Conservation (phyloP, 2,329 filamentous ascomycete species). For the Monascus ruber region DNA sequence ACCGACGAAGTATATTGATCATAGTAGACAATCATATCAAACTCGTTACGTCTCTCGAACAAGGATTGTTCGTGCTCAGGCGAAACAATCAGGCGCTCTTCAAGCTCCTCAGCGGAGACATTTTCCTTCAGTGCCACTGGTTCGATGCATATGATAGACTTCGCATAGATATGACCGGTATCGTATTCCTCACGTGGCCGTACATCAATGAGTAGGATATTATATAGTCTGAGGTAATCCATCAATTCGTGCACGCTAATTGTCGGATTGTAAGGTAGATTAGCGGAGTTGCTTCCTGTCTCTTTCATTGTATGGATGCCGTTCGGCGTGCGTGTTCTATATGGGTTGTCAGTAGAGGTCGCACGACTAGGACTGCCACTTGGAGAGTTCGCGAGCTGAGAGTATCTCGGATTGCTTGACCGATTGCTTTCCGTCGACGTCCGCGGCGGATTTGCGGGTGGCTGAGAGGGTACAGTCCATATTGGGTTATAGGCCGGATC, state of each 20-base stretch:
- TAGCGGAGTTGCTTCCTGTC: slow-evolving; percentile 31
- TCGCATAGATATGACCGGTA: slow-evolving; percentile 75
- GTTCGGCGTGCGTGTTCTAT: slow-evolving; percentile 34
- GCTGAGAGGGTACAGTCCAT: slow-evolving; percentile 28
- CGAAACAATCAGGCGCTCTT: slow-evolving; percentile 38
- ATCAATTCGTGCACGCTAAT: slow-evolving; percentile 62
- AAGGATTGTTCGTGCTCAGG: slow-evolving; percentile 54
- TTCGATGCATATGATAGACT: slow-evolving; percentile 80
- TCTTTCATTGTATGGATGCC: slow-evolving; percentile 27
- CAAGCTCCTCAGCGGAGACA: slow-evolving; percentile 52
- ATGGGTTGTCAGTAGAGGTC: slow-evolving; percentile 30
- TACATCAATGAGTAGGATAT: slow-evolving; percentile 74
- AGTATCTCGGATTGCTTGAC: slow-evolving; percentile 26
- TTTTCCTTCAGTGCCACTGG: slow-evolving; percentile 62
- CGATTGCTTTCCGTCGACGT: slow-evolving; percentile 31
- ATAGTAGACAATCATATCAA: slow-evolving; percentile 83
- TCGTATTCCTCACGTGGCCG: slow-evolving; percentile 71
- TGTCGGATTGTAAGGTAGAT: slow-evolving; percentile 45
- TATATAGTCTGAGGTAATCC: slow-evolving; percentile 54
- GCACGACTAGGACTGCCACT: slow-evolving; percentile 23
- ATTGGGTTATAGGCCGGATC: slow-evolving; percentile 39
- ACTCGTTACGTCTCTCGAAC: slow-evolving; percentile 62
- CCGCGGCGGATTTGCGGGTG: slow-evolving; percentile 26
- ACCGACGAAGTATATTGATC: slow-evolving; percentile 56
- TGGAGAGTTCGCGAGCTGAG: slow-evolving; percentile 21